These are phyloP conservation scores for Karstenula rhodostoma DNA, from an alignment of 2,329 filamentous ascomycete species.

Conservation along the genomic window DNA sequence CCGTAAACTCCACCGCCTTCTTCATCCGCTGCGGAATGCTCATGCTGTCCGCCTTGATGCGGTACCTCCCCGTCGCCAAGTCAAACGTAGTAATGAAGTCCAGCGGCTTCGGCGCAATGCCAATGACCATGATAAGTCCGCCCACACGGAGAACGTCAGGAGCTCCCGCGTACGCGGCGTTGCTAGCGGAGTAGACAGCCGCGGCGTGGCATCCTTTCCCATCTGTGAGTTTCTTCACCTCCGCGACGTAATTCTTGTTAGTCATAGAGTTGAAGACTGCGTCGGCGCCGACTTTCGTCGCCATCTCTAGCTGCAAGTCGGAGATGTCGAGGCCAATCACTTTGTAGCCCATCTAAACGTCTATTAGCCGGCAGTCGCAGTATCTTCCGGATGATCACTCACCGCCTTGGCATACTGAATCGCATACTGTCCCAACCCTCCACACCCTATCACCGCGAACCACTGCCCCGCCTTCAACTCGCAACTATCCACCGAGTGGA, in stretches of 20 bases:
- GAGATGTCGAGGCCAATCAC: conserved; percentile 57
- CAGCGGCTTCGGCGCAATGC: conserved; percentile 50
- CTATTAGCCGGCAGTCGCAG: background rate
- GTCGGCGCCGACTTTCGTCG: conserved; percentile 53
- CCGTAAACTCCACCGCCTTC: conserved; percentile 56
- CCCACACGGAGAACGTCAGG: conserved; percentile 48
- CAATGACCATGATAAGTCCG: conserved; percentile 55
- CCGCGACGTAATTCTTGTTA: conserved; percentile 47
- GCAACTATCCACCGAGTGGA: conserved; percentile 43
- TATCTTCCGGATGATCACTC: conserved; percentile 11
- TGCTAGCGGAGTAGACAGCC: conserved; percentile 52
- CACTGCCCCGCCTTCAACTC: conserved; percentile 45
- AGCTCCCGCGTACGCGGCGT: conserved; percentile 49
- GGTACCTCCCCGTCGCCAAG: conserved; percentile 51
- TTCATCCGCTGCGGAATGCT: conserved; percentile 54
- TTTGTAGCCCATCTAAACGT: conserved; percentile 50
- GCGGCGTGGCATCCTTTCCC: conserved; percentile 53
- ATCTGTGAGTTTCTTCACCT: conserved; percentile 52
- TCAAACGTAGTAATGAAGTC: conserved; percentile 51
- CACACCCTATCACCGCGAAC: conserved; percentile 56
- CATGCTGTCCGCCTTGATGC: conserved; percentile 54
- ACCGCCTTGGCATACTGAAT: conserved; percentile 57
- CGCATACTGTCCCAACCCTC: conserved; percentile 57
- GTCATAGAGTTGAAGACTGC: conserved; percentile 55
- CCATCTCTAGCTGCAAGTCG: conserved; percentile 52